phyloP scores from a whole-genome alignment of 805 yeast species.

The Yarrowia keelungensis region DNA sequence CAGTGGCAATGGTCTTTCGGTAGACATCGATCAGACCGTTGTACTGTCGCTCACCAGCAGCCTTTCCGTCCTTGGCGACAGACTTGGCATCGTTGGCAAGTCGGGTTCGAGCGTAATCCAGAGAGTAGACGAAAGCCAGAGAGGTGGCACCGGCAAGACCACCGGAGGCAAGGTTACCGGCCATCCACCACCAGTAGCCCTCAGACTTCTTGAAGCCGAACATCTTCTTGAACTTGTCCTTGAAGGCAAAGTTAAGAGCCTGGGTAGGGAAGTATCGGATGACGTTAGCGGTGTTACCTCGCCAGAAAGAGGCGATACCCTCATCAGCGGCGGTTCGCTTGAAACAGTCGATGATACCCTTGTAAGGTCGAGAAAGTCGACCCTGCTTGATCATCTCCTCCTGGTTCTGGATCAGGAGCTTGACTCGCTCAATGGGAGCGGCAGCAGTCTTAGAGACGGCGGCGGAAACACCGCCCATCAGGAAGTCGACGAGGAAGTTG shows the following conservation, averaged over 20 bases:
- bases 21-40: constrained; percentile 96
- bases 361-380: constrained; percentile 83
- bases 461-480: constrained; percentile 98
- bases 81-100: constrained; percentile 95
- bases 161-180: constrained; percentile 99
- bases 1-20: constrained; percentile 93
- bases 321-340: constrained; percentile 91
- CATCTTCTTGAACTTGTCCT: constrained; percentile 93
- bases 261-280: constrained; percentile 99
- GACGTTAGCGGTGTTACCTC: constrained; percentile 99
- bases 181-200: constrained; percentile 88
- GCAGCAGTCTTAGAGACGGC: constrained; percentile 98
- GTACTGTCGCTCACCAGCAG: constrained; percentile 91
- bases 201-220: constrained; percentile 97
- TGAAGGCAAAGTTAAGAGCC: constrained; percentile 98
- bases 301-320: constrained; percentile 95
- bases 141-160: constrained; percentile 98
- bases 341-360: constrained; percentile 94
- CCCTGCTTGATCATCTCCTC: constrained; percentile 99
- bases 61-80: constrained; percentile 81
- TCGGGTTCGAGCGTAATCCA: constrained; percentile 98
- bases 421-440: constrained; percentile 97
- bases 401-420: constrained; percentile 95
- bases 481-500: constrained; percentile 49
- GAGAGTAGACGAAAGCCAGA: constrained; percentile 90